phyloP scores from a whole-genome alignment of 2,329 filamentous ascomycete genomes.

The Cucurbitaria berberidis region DNA sequence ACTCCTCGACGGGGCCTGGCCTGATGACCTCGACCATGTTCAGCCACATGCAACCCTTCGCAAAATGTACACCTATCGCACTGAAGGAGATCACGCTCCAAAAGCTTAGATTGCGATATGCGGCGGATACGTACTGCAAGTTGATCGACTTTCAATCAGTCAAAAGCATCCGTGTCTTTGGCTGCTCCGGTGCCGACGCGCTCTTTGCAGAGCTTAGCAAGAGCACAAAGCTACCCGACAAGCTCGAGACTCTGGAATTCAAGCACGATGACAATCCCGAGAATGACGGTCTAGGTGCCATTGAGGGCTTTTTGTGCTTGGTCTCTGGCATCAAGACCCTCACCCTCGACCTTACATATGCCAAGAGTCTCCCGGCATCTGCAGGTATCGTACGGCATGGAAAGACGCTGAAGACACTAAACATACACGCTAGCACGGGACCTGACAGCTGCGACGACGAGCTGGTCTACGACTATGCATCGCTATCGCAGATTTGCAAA shows the following conservation, averaged over 20 bases:
- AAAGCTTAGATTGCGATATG: slow-evolving; percentile 54
- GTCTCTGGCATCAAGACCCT: slow-evolving; percentile 54
- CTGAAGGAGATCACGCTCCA: slow-evolving; percentile 55
- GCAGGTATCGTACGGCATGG: slow-evolving; percentile 54
- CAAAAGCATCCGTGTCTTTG: slow-evolving; percentile 51
- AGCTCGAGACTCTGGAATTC: slow-evolving; percentile 54
- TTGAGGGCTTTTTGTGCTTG: slow-evolving; percentile 57
- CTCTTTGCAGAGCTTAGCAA: slow-evolving; percentile 57
- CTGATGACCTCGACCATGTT: slow-evolving; percentile 56
- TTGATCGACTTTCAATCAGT: slow-evolving; percentile 54
- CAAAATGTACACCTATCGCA: slow-evolving; percentile 53
- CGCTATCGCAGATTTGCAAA: slow-evolving; percentile 56
- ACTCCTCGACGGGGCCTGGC: slow-evolving; percentile 55
- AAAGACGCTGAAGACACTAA: slow-evolving; percentile 54
- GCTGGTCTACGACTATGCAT: slow-evolving; percentile 51
- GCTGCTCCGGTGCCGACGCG: slow-evolving; percentile 55
- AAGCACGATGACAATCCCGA: slow-evolving; percentile 57
- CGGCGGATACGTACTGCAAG: slow-evolving; percentile 57
- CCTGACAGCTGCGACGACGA: slow-evolving; percentile 51
- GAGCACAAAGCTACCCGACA: slow-evolving; percentile 52
- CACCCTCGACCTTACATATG: slow-evolving; percentile 53
- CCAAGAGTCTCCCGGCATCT: slow-evolving; percentile 50
- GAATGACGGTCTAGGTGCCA: slow-evolving; percentile 53
- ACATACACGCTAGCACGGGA: slow-evolving; percentile 50
- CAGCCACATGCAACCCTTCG: slow-evolving; percentile 55